Evolutionary conservation across 768 basidiomycete species (phyloP), one percentile per base, ranked within the genome.

Genomic region (Termitomyces sp.): DNA sequence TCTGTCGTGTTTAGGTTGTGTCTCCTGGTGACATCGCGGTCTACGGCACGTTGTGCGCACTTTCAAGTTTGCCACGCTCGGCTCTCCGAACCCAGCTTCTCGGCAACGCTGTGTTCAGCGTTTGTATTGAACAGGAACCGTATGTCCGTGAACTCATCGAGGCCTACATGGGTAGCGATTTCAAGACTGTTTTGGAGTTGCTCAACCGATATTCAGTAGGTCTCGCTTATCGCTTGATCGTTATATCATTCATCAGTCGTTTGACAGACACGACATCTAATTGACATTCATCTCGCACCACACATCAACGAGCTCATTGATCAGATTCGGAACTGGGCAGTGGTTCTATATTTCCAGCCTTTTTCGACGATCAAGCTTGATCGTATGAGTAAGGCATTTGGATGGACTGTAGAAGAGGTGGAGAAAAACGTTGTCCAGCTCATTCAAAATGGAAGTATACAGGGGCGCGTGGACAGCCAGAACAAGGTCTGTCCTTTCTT

Each of bases 271-370:
- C 82, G 89, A 37, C 89, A 95, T 67, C 74, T 79, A 44, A 74
- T 93, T 54, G 92, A 95, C 68, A 80, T 92, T 43, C 89, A 95
- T 70, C 81, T 97, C 18, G 74, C 79, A 5, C 68, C 76, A 5
- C 94, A 97, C 67, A 79, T 93, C 39, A 63, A 72, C 52, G 80
- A 80, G 12, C 76, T 98, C 48, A 82, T 83, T 37, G 79, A 78
- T 64, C 77, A 84, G 32, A 89, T 98, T 71, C 85, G 84, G 40
- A 85, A 88, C 63, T 86, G 85, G 58, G 88, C 93, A 0, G 79
- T 98, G 49, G 80, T 82, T n/a, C 82, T 93, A 48, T 98, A 95
- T 73, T 94, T 97, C 78, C 83, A 87, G 64, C 95, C 95, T 0
- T 98, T 95, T 71, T 81, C 89, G 27, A 85, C 90, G 9, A 92